Conservation (phyloP, 345 rosid species). For the Abelmoschus esculentus region DNA sequence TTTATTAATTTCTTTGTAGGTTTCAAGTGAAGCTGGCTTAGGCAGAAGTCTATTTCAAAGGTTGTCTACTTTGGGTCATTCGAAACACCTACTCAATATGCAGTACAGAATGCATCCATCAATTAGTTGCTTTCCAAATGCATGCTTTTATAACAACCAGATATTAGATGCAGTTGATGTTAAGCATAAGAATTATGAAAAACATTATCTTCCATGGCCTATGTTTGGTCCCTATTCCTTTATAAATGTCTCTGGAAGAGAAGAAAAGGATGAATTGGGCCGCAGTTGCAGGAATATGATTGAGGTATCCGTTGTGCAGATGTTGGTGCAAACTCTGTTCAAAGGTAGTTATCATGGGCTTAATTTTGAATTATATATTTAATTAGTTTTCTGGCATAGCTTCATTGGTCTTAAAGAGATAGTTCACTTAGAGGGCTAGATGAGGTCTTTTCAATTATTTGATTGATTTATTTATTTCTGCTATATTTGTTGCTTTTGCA, state of each 20-base stretch:
- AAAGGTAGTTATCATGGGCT: constrained; percentile 23
- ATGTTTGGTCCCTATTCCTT: constrained; percentile 46
- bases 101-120: constrained; percentile 84
- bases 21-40: constrained; percentile 27
- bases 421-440: not conserved
- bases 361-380: not conserved
- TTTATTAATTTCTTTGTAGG: constrained; percentile 16
- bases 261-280: constrained; percentile 19
- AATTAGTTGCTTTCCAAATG: constrained; percentile 54
- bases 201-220: constrained; percentile 26
- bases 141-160: constrained; percentile 33
- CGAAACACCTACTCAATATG: constrained; percentile 41
- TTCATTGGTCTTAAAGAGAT: not conserved
- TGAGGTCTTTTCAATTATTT: not conserved
- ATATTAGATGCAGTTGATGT: constrained; percentile 44
- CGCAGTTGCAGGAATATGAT: constrained; percentile 32
- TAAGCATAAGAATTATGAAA: constrained; percentile 20
- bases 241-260: constrained; percentile 38
- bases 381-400: too few species aligned
- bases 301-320: constrained; percentile 38
- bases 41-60: constrained; percentile 74
- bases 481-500: not conserved
- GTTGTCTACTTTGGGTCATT: constrained; percentile 32
- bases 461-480: too few species aligned
- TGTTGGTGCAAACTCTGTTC: constrained; percentile 25